Evolutionary conservation across 306 rosid genomes (phyloP), one percentile per base, ranked within the genome.

Genomic region (Coriaria nepalensis): DNA sequence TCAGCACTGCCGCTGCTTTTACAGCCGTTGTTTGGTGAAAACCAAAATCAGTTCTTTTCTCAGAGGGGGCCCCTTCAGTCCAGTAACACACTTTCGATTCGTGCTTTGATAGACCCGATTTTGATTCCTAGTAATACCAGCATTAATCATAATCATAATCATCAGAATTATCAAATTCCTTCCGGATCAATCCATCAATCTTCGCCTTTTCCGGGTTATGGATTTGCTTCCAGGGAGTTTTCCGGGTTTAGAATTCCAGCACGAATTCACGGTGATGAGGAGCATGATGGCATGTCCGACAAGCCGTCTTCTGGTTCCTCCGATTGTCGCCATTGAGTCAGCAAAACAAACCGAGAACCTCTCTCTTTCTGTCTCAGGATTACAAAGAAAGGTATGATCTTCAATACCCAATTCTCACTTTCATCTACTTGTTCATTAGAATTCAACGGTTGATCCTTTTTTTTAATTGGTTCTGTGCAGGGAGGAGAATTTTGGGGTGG

Each of bases 11-110:
- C 60, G 53, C 50, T 56, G 12, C 67, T 61, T 10, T 36, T 57
- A 61, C 81, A 59, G 64, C 65, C 79, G 58, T 59, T 63, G 13
- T 48, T 59, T 52, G 72, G 71, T 34, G 63, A 52, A 38, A 71
- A 78, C 67, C 82, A 73, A 53, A 60, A 52, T 50, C 80, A 88
- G 71, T 77, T 68, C 66, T 62, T 82, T 74, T 61, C 80, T 56
- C 94, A 87, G 94, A 82, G 94, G 96, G 96, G 96, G 75, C 87
- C 94, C 96, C 96, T 82, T 87, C 96, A 87, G 96, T 87, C 96
- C 96, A 87, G 96, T 82, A 70, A 79, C 87, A 67, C 53, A 62
- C 84, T 84, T 46, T 70, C 83, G 45, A 41, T 78, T 74, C 94
- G 90, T 68, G 94, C 85, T 68, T 85, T 87, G 98, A 77, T 85